phyloP scores from a whole-genome alignment of 2,329 filamentous ascomycete species.

The Epichloe baconii region DNA sequence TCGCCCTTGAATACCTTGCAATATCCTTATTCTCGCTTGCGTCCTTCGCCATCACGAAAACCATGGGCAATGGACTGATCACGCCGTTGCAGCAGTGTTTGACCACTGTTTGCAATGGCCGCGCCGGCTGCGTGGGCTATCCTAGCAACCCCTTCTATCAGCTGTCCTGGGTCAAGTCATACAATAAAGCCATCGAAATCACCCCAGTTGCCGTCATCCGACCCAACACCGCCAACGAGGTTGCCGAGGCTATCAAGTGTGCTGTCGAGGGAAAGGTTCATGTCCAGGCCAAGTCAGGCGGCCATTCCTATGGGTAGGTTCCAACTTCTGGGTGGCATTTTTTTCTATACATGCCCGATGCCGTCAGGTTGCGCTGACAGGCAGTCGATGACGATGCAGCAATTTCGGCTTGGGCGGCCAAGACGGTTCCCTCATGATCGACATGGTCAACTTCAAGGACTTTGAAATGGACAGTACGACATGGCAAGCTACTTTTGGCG shows the following conservation, averaged over 20 bases:
- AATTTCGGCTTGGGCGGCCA: conserved; percentile 35
- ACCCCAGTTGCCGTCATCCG: conserved; percentile 43
- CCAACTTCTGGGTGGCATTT: no score
- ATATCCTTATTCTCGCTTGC: not conserved
- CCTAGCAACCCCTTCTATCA: conserved; percentile 31
- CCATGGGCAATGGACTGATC: conserved; percentile 32
- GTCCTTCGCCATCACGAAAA: not conserved
- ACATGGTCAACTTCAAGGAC: conserved; percentile 37
- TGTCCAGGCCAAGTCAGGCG: conserved; percentile 50
- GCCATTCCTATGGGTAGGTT: conserved; percentile 49
- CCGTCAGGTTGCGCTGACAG: no score
- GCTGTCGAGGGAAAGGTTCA: conserved; percentile 34
- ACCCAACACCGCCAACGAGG: conserved; percentile 37
- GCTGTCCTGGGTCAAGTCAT: conserved; percentile 35
- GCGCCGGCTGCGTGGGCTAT: conserved; percentile 33
- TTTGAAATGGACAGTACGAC: conserved; percentile 39
- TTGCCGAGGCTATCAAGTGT: conserved; percentile 44
- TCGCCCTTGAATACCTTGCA: not conserved
- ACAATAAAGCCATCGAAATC: conserved; percentile 37
- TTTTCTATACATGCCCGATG: no score
- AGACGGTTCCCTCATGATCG: conserved; percentile 39
- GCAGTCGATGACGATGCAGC: conserved; percentile 9
- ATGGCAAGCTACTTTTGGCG: conserved; percentile 41
- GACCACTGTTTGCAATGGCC: conserved; percentile 30
- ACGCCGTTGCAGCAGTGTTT: conserved; percentile 32